Base-by-base conservation (phyloP, 1,284 basidiomycete genomes). In the Cerrena zonata region DNA sequence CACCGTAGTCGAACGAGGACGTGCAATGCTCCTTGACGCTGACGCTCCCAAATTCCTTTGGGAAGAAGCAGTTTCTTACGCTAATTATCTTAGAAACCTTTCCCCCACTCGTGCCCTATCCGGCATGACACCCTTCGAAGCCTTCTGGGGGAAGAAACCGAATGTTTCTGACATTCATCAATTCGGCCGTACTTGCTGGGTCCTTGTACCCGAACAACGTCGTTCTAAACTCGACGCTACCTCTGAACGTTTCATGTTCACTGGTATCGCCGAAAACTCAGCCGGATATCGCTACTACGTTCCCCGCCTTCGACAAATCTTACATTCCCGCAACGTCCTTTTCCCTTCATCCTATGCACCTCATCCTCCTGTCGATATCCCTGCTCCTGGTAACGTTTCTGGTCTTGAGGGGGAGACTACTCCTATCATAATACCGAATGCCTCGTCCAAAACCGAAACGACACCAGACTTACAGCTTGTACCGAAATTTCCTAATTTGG, bases 101-200 rank as follows among this genome's bases (percentile, higher is more conserved):
- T 38, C 50, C 3, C 52, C 53, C 4, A 54, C 56, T 13, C 42
- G 48, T 13, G 45, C 52, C 27, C 45, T 56, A 1, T 13, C 30
- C 13, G 43, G 37, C 24, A 36, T 3, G 0, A 54, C 56, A 10
- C 55, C 56, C 3, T 52, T 26, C 39, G 49, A 57, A 23, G 56
- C 49, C 1, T 21, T 55, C 2, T 53, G 42, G 22, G 30, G 52
- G 2, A 47, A 48, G 34, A 42, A 41, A 11, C 56, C 56, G 3
- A 43, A 56, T 38, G 15, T 68, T 5, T 48, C 54, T 10, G 53
- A 59, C 25, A 45, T 67, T 2, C 58, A 56, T 1, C 57, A 58
- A 3, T 66, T 66, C n/a, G 61, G 65, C n/a, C 53, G 53, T 3
- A 18, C 40, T 0, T 59, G 58, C 3, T 65, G 57, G 43, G 60